Base-by-base conservation (phyloP, 306 rosid genomes). In the Gastrolobium villosum region DNA sequence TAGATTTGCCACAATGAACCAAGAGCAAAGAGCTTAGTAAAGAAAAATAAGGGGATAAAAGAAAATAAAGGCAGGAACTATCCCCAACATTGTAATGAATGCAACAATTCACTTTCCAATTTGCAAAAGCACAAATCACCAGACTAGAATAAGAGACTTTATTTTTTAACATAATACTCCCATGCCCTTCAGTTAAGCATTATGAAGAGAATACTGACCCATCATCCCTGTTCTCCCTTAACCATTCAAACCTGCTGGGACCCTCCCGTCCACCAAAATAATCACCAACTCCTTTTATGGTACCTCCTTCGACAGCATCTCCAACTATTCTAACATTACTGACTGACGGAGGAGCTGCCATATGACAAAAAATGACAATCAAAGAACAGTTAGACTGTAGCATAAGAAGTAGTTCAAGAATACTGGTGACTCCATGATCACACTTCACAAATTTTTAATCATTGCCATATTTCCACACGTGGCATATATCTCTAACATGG, bases 261-360 rank as follows among this genome's bases (percentile, higher is more conserved):
- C 99, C 99, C 87, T 95, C 99, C 85, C 90, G 90, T 69, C 99
- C 99, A 74, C 99, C 99, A 83, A 95, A 91, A 86, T 95, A 95
- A 82, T 93, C 87, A 77, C 99, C 99, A 79, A 87, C 84, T 66
- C 99, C 99, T 88, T 88, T 91, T 64, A 95, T 78, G 44, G 83
- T 84, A 86, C 8, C 54, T 78, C 95, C 99, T 88, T 95, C 98
- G 65, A 93, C 89, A 81, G 83, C 75, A 65, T 95, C 98, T 82
- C 99, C 99, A 75, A 90, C 73, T 70, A 95, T 86, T 81, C 71
- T 87, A 70, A 93, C 97, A 46, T 91, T 88, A 78, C 85, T 85
- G 61, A 95, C 93, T 44, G 96, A 95, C 6, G 99, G 99, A 71
- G 92, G 92, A 82, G 99, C 99, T 95, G 87, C 65, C 75, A 88